Evolutionary conservation across 768 basidiomycete species (phyloP).

Genomic region (Trametopsis cervina): DNA sequence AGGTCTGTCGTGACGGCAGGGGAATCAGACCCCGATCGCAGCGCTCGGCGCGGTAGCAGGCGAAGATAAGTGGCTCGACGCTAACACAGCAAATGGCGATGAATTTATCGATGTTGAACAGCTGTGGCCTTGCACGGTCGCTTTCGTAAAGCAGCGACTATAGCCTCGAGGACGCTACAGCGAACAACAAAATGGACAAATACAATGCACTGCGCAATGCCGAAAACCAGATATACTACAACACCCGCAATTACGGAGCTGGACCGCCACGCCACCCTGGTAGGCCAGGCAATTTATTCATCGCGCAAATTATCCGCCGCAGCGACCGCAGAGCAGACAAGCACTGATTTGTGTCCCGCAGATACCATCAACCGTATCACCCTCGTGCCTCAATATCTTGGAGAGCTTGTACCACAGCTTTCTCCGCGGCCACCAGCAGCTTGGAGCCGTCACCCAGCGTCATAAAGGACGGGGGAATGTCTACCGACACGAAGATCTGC

Average conservation of each 20-base stretch:
- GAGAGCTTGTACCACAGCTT: constrained; percentile 45
- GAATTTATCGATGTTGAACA: neutral
- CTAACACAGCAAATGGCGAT: neutral
- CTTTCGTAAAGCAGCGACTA: no score
- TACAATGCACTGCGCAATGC: neutral
- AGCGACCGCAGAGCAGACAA: no score
- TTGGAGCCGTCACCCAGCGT: constrained; percentile 41
- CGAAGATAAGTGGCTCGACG: neutral
- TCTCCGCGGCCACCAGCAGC: constrained; percentile 53
- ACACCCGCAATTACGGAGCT: no score
- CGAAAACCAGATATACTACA: no score
- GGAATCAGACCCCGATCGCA: constrained; percentile 12
- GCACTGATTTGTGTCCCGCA: neutral
- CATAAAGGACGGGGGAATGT: constrained; percentile 35
- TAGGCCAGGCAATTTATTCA: no score
- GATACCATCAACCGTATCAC: neutral
- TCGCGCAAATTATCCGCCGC: neutral
- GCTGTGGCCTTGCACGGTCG: no score
- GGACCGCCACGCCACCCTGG: no score
- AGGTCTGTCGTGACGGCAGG: constrained; percentile 10
- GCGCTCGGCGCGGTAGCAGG: constrained; percentile 9
- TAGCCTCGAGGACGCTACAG: no score
- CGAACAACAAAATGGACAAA: neutral
- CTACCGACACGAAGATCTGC: constrained; percentile 70
- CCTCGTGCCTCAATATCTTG: constrained; percentile 26